Conservation (phyloP, 225 moss, liverwort and hornwort genomes). For the Sphagnum tenellum region DNA sequence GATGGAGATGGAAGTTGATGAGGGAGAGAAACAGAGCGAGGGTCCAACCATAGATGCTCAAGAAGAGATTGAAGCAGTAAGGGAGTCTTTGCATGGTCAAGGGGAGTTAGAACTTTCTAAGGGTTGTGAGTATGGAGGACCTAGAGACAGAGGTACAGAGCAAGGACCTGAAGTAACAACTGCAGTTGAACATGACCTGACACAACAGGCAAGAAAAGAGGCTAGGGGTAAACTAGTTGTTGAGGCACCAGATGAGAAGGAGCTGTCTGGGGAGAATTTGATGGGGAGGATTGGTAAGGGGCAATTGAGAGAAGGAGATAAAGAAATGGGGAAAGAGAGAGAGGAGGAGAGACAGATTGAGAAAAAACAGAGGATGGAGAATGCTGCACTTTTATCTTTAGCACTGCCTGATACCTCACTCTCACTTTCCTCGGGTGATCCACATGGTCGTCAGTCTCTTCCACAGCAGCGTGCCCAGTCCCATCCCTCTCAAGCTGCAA, state of each 20-base stretch:
- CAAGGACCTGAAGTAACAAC: constrained; percentile 14
- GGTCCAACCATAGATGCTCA: constrained; percentile 6
- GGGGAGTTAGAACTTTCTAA: constrained; percentile 4
- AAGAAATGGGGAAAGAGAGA: constrained; percentile 12
- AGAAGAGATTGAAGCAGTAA: constrained; percentile 12
- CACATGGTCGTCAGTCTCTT: constrained; percentile 37
- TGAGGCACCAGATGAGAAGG: constrained; percentile 2
- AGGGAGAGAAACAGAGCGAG: background rate
- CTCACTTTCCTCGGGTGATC: constrained; percentile 76
- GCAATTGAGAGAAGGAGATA: constrained; percentile 48
- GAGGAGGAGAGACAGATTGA: constrained; percentile 61
- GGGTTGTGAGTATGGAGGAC: constrained; percentile 24
- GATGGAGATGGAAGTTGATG: constrained; percentile 11
- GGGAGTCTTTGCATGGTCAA: constrained; percentile 8
- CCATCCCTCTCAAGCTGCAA: constrained; percentile 48
- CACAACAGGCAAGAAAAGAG: constrained; percentile 26
- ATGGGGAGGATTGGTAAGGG: constrained; percentile 55
- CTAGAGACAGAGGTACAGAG: constrained; percentile 15
- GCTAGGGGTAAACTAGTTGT: constrained; percentile 29
- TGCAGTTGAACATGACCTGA: constrained; percentile 24
- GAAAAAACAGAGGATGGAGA: constrained; percentile 84
- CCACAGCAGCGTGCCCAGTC: constrained; percentile 63
- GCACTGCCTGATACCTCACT: constrained; percentile 91
- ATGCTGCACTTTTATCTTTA: constrained; percentile 75
- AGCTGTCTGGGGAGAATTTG: constrained; percentile 22